Evolutionary conservation across 805 yeast species (phyloP), one percentile per base, ranked within the genome.

Genomic region (Candida awuae): DNA sequence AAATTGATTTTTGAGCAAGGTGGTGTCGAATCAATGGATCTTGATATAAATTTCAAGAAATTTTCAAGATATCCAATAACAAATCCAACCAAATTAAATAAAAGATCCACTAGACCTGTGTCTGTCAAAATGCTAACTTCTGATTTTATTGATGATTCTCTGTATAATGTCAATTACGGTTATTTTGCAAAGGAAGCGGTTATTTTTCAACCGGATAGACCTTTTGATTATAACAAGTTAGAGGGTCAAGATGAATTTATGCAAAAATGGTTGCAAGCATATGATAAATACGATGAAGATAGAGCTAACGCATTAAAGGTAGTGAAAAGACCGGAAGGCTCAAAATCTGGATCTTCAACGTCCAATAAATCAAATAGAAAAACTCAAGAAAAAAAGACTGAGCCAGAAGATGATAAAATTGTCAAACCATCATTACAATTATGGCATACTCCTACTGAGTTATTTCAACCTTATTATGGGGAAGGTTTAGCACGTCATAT

Each of bases 391-490:
- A 21, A 41, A 22, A 8, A 21, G 27, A 25, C 8, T 16, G 20
- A 29, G 17, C 18, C 23, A 15, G 31, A 34, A 17, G 29, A 35
- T 14, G 30, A 35, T 30, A 31, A 44, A 37, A 45, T 46, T 19
- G 47, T 31, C 1, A 59, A 63, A 37, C 65, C 65, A 4, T 69
- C 78, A 1, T 47, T 76, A 13, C 94, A 85, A 58, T 59, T 84
- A 34, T 85, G 94, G 94, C 94, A 85, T 54, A 85, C 94, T 0
- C 95, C 95, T 1, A 81, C 92, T 0, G 95, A 86, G 57, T 63
- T 85, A 32, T 85, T 85, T 60, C 78, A 78, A 45, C 95, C 95
- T 0, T 78, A 67, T 50, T 85, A 86, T 51, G 95, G 95, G 12
- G 84, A 83, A 55, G 86, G 94, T 0, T 62, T 90, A 41, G 96